Evolutionary conservation across 2,329 filamentous ascomycete genomes (phyloP).

Genomic region (Coniochaeta prunicola): DNA sequence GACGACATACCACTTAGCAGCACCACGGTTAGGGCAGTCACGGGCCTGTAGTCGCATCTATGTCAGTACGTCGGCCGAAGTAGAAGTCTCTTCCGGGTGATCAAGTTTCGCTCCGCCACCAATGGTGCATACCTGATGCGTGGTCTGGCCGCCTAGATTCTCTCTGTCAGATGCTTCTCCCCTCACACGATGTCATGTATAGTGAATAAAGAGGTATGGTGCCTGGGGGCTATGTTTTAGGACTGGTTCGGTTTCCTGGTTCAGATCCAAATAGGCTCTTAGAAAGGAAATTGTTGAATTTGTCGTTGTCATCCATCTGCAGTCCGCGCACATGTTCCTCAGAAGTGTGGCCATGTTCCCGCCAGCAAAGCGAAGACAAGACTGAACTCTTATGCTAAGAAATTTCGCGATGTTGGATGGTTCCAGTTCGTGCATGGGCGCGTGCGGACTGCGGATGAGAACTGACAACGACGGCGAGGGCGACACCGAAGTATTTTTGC

Average conservation of each 20-base stretch:
- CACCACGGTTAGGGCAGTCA: slow-evolving; percentile 79
- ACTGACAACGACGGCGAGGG: background rate
- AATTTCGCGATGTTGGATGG: background rate
- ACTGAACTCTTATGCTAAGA: background rate
- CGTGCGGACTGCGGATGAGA: background rate
- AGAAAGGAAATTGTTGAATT: background rate
- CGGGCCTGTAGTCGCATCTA: slow-evolving; percentile 51
- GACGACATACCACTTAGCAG: slow-evolving; percentile 66
- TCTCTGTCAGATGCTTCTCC: slow-evolving; percentile 22
- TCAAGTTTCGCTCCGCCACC: slow-evolving; percentile 5
- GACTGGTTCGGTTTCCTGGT: slow-evolving; percentile 10
- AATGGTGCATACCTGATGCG: slow-evolving; percentile 59
- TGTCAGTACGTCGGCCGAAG: slow-evolving; percentile 17
- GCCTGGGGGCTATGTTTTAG: slow-evolving; percentile 10
- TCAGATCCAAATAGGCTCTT: slow-evolving; percentile 4
- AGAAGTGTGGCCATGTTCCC: background rate
- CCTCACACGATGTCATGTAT: slow-evolving; percentile 13
- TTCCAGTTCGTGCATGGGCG: background rate
- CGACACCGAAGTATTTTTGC: background rate
- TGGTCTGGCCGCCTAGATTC: slow-evolving; percentile 59
- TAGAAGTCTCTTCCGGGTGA: slow-evolving; percentile 9
- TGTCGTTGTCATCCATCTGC: background rate
- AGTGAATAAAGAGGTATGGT: background rate
- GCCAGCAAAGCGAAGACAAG: background rate
- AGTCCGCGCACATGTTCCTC: background rate